These are phyloP conservation scores for Candida sphagnicola DNA, from an alignment of 805 yeast species.

Conservation along the genomic window DNA sequence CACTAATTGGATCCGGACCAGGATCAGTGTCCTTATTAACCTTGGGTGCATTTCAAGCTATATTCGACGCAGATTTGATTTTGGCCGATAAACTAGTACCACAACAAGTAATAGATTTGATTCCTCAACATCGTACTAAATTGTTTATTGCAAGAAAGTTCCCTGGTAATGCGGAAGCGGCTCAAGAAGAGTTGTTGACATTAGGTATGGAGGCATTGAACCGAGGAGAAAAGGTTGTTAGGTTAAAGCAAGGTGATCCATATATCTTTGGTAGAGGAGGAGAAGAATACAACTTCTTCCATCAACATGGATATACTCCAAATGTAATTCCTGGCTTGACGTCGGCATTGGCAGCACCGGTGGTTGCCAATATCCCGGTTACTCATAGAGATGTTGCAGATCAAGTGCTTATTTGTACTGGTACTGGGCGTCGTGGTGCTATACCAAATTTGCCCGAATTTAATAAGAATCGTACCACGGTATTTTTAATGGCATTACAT, in stretches of 20 bases:
- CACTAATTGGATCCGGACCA: slow-evolving; percentile 94
- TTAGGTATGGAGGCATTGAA: slow-evolving; percentile 63
- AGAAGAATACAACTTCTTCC: slow-evolving; percentile 76
- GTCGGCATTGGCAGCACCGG: slow-evolving; percentile 86
- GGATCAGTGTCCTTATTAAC: slow-evolving; percentile 83
- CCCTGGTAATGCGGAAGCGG: slow-evolving; percentile 95
- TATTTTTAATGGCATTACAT: slow-evolving; percentile 88
- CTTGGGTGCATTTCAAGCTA: slow-evolving; percentile 77
- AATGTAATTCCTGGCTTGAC: slow-evolving; percentile 82
- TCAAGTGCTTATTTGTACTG: slow-evolving; percentile 90
- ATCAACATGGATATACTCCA: slow-evolving; percentile 64
- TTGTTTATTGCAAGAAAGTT: slow-evolving; percentile 87
- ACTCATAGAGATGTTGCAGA: slow-evolving; percentile 92
- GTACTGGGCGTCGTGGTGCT: slow-evolving; percentile 87
- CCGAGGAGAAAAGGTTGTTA: slow-evolving; percentile 72
- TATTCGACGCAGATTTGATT: slow-evolving; percentile 75
- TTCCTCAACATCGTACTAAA: slow-evolving; percentile 67
- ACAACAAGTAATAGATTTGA: slow-evolving; percentile 72
- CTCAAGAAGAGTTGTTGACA: slow-evolving; percentile 79
- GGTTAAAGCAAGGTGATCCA: slow-evolving; percentile 96
- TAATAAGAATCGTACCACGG: slow-evolving; percentile 69
- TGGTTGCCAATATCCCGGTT: slow-evolving; percentile 77
- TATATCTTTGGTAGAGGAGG: slow-evolving; percentile 96
- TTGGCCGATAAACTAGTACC: slow-evolving; percentile 93
- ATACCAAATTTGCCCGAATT: slow-evolving; percentile 76